Base-by-base conservation (phyloP, 768 basidiomycete genomes). In the Amanita muscaria region DNA sequence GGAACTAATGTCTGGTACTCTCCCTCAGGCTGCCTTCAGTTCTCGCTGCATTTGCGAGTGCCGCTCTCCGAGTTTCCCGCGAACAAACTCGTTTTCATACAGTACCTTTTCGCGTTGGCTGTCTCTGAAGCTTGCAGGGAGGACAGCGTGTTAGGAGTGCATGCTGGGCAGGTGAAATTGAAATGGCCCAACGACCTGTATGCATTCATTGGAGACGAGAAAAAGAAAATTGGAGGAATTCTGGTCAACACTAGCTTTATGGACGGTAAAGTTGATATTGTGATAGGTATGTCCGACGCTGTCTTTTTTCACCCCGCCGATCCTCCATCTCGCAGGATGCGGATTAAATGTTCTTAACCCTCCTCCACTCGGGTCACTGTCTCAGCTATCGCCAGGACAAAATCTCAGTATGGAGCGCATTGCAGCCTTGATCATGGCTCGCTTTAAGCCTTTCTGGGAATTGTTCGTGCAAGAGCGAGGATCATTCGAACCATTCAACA, bases 161-260 rank as follows among this genome's bases (percentile, higher is more conserved):
- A 54, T 12, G 80, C 77, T 10, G 64, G 76, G 2, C 68, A 69
- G 11, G 75, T 96, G 9, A 71, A 80, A 31, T 66, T 98, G 19
- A 98, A 97, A 61, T 98, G 96, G 96, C 96, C 94, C 15, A 98
- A 98, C 56, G 96, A 98, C 54, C 67, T 99, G 3, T 97, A 97
- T 55, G 85, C 80, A 2, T 70, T 79, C 31, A 67, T 71, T 31
- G 77, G 65, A 4, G 65, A 64, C 15, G 76, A 77, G 51, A 62
- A 63, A 46, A 81, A 74, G 62, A 98, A 99, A 62, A 66, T 97
- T 27, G 94, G 94, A 1, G 94, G 96, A 0, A 82, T 97, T 14
- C 65, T 98, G 18, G 88, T 99, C 25, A 94, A 85, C 53, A 89
- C 88, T 21, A 85, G 75, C 54, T 91, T 92, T 50, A 65, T 69